Evolutionary conservation across 768 basidiomycete genomes (phyloP).

Genomic region (Symmetrospora coprosmae): DNA sequence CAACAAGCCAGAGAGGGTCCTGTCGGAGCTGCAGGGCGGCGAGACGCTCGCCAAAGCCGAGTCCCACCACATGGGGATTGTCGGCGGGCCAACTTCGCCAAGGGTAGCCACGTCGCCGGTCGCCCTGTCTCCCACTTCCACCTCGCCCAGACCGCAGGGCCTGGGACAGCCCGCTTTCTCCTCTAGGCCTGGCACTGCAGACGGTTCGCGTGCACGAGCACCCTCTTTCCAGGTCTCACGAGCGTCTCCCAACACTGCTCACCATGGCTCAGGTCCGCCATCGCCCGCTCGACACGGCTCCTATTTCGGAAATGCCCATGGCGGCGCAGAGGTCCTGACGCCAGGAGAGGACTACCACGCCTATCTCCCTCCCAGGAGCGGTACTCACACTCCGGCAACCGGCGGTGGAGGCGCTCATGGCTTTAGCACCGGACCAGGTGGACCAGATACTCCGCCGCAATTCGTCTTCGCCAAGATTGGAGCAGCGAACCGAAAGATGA

Average conservation of each 20-base stretch:
- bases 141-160: not conserved
- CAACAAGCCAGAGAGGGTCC: not conserved
- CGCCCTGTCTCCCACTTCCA: not conserved
- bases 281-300: not conserved
- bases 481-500: not conserved
- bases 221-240: too few relatives aligned
- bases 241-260: too few relatives aligned
- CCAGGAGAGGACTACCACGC: conserved; percentile 23
- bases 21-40: not conserved
- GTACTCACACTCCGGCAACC: conserved; percentile 7
- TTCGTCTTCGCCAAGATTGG: conserved; percentile 30
- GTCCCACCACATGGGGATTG: conserved; percentile 13
- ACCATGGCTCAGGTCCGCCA: not conserved
- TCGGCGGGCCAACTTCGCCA: not conserved
- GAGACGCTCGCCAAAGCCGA: not conserved
- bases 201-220: not conserved
- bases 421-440: too few relatives aligned
- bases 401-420: too few relatives aligned
- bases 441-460: conserved; percentile 31
- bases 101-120: not conserved
- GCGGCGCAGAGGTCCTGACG: conserved; percentile 1
- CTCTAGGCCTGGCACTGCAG: not conserved
- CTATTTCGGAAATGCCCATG: not conserved
- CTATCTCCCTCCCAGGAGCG: conserved; percentile 7
- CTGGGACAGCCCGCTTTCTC: not conserved